Evolutionary conservation across 108 stramenopile genomes (phyloP).

Genomic region (Skeletonema potamos): DNA sequence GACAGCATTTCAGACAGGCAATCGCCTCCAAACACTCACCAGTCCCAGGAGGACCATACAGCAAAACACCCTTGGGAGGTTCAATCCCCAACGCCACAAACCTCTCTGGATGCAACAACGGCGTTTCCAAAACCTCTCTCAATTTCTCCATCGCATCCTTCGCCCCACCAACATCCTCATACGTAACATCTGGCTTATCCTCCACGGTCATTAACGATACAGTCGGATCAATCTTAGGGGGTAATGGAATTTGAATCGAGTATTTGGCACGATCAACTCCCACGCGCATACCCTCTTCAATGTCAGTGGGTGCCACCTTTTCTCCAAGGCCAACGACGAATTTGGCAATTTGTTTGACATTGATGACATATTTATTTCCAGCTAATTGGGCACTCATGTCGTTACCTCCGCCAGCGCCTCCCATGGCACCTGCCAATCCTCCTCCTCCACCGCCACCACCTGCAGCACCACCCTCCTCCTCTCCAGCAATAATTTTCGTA

Average conservation of each 20-base stretch:
- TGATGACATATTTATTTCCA: slow-evolving; percentile 96
- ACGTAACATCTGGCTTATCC: slow-evolving; percentile 99
- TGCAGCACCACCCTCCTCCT: slow-evolving; percentile 48
- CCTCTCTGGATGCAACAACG: slow-evolving; percentile 59
- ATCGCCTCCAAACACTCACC: no score
- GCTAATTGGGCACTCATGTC: slow-evolving; percentile 27
- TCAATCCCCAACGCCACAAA: slow-evolving; percentile 69
- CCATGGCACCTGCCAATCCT: slow-evolving; percentile 21
- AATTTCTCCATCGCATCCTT: slow-evolving; percentile 98
- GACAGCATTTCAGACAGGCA: no score
- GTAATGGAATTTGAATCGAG: slow-evolving; percentile 97
- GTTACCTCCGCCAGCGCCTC: not conserved
- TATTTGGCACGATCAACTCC: slow-evolving; percentile 98
- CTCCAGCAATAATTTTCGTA: slow-evolving; percentile 96
- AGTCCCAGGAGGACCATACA: slow-evolving; percentile 89
- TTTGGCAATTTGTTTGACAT: slow-evolving; percentile 99
- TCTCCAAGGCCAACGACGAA: slow-evolving; percentile 97
- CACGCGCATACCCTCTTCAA: slow-evolving; percentile 99
- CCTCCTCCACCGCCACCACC: slow-evolving; percentile 4
- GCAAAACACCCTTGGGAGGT: slow-evolving; percentile 79
- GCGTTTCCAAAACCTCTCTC: slow-evolving; percentile 77
- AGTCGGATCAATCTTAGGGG: slow-evolving; percentile 99
- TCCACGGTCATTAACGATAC: slow-evolving; percentile 99
- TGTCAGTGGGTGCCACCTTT: slow-evolving; percentile 98
- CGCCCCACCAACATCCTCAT: slow-evolving; percentile 99